A percentile compares a stretch with the other conserved stretches of the same genome.
Conservation (phyloP, 371 early-diverging fungal genomes). For the Apophysomyces ossiformis region DNA sequence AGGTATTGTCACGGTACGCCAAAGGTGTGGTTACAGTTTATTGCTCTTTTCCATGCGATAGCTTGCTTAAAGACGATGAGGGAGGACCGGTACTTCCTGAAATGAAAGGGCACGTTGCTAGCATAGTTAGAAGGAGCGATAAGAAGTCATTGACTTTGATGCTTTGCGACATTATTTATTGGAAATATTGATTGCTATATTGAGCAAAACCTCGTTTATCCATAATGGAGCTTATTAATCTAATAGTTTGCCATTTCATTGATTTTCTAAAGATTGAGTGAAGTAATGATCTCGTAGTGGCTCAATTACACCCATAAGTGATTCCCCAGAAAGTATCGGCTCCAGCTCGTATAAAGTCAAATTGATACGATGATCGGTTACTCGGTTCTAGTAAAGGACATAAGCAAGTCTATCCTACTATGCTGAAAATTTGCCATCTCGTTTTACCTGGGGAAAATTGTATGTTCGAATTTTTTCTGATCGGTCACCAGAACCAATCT, state of each 20-base stretch:
- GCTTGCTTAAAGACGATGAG: too few relatives aligned
- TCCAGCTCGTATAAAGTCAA: slow-evolving; percentile 76
- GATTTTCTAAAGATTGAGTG: slow-evolving; percentile 29
- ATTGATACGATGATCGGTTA: slow-evolving; percentile 87
- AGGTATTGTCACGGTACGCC: too few relatives aligned
- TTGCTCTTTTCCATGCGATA: too few relatives aligned
- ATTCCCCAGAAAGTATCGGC: slow-evolving; percentile 64
- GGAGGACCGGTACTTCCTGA: too few relatives aligned
- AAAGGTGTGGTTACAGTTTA: too few relatives aligned
- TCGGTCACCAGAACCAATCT: slow-evolving; percentile 73
- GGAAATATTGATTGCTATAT: too few relatives aligned
- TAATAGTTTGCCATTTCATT: not conserved
- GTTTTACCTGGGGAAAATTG: slow-evolving; percentile 73
- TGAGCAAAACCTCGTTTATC: too few relatives aligned
- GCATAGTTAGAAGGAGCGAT: too few relatives aligned
- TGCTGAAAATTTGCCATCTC: not conserved
- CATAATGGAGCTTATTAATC: too few relatives aligned
- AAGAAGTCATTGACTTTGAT: not conserved
- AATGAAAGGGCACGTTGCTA: too few relatives aligned
- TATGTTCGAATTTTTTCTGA: slow-evolving; percentile 90
- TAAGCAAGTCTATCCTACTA: not conserved
- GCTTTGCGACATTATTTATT: not conserved
- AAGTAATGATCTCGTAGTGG: slow-evolving; percentile 54
- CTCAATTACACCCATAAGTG: slow-evolving; percentile 56
- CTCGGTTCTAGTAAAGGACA: slow-evolving; percentile 59